These are phyloP conservation scores for Talaromyces pinophilus DNA, from an alignment of 2,329 filamentous ascomycete species.

Conservation along the genomic window DNA sequence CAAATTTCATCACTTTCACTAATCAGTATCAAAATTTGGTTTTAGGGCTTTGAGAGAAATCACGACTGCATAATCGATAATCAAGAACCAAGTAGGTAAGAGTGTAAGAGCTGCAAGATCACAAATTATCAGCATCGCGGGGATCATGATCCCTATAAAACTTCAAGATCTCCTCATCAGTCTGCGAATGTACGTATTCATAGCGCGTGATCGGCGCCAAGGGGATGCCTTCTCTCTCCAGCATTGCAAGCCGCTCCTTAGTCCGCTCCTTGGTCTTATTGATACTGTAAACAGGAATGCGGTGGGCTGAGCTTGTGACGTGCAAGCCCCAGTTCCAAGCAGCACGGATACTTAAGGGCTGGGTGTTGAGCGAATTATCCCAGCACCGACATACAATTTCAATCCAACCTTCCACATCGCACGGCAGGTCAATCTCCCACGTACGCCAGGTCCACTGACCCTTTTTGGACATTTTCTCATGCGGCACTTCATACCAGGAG, in stretches of 20 bases:
- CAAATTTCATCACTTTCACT: background rate
- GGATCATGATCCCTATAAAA: constrained; percentile 37
- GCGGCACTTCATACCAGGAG: constrained; percentile 65
- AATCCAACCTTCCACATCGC: constrained; percentile 63
- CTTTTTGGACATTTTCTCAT: constrained; percentile 62
- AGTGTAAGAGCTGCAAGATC: background rate
- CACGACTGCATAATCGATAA: background rate
- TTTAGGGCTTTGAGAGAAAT: background rate
- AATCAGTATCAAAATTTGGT: background rate
- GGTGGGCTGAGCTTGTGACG: constrained; percentile 42
- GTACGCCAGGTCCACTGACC: constrained; percentile 64
- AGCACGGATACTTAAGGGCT: constrained; percentile 57
- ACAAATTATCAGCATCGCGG: constrained; percentile 29
- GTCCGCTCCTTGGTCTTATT: constrained; percentile 36
- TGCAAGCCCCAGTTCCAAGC: constrained; percentile 54
- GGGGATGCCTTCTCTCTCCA: constrained; percentile 34
- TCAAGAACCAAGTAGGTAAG: background rate
- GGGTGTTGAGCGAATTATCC: constrained; percentile 64
- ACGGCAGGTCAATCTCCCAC: constrained; percentile 65
- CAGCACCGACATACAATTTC: constrained; percentile 62
- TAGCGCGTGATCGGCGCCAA: constrained; percentile 38
- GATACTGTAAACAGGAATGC: constrained; percentile 42
- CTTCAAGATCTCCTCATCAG: constrained; percentile 34
- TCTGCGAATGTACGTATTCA: constrained; percentile 34
- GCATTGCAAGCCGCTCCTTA: constrained; percentile 32